Evolutionary conservation across 129 eudicot genomes (phyloP).

Genomic region (Apium graveolens): DNA sequence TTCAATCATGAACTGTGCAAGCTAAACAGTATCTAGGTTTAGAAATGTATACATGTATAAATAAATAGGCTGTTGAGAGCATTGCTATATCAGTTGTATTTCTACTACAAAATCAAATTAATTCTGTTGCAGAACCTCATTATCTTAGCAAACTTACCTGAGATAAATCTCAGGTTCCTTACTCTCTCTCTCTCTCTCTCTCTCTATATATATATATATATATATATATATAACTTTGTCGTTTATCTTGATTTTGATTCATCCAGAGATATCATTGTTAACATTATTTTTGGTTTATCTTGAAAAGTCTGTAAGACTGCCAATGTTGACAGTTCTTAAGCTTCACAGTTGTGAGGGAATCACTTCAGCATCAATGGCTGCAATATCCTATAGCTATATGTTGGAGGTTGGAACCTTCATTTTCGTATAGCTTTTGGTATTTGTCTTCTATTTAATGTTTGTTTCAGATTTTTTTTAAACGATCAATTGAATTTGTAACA

Average conservation of each 20-base stretch:
- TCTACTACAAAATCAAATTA: too few relatives aligned
- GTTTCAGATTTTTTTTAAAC: neutral
- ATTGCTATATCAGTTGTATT: too few relatives aligned
- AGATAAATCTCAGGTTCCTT: too few relatives aligned
- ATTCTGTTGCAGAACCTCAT: too few relatives aligned
- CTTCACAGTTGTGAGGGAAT: constrained; percentile 97
- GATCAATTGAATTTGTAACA: constrained; percentile 15
- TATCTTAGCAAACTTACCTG: too few relatives aligned
- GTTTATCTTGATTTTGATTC: neutral
- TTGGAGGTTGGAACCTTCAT: constrained; percentile 55
- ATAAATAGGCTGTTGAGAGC: too few relatives aligned
- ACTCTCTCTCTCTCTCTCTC: too few relatives aligned
- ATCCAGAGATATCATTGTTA: neutral
- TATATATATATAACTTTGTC: too few relatives aligned
- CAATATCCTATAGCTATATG: constrained; percentile 60
- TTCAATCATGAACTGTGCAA: too few relatives aligned
- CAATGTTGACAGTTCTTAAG: constrained; percentile 87
- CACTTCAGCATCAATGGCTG: constrained; percentile 91
- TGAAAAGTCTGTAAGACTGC: constrained; percentile 67
- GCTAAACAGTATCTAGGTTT: too few relatives aligned
- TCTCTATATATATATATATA: neutral
- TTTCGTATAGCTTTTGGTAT: constrained; percentile 5
- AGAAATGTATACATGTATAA: too few relatives aligned
- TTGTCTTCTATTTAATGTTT: neutral
- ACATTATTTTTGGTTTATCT: neutral